These are phyloP conservation scores for Yarrowia phangngaensis DNA, from an alignment of 805 yeast species.

Conservation along the genomic window DNA sequence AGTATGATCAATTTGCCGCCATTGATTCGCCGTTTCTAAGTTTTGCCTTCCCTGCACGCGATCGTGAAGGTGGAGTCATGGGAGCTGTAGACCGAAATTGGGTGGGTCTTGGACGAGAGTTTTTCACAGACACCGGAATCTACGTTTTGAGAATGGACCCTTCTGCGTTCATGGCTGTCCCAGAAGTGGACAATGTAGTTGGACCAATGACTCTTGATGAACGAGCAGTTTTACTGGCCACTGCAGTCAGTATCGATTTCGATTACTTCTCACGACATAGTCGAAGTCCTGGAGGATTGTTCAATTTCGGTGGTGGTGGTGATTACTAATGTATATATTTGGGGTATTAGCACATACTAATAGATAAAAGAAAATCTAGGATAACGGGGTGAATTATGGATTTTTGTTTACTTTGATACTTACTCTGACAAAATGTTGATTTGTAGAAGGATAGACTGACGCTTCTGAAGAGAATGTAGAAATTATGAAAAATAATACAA, in stretches of 20 bases:
- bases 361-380: no score
- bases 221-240: constrained; percentile 79
- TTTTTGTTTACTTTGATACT: no score
- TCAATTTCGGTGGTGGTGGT: constrained; percentile 38
- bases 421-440: no score
- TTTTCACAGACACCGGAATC: constrained; percentile 92
- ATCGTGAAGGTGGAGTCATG: constrained; percentile 55
- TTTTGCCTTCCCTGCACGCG: constrained; percentile 75
- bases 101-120: constrained; percentile 90
- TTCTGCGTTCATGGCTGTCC: constrained; percentile 54
- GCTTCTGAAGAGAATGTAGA: no score
- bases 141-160: constrained; percentile 83
- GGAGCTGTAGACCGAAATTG: constrained; percentile 88
- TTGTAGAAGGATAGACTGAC: no score
- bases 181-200: constrained; percentile 45
- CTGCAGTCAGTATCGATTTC: constrained; percentile 88
- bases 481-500: no score
- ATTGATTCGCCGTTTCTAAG: constrained; percentile 84
- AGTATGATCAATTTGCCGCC: constrained; percentile 73
- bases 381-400: no score
- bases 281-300: constrained; percentile 43
- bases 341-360: no score
- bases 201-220: constrained; percentile 63
- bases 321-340: no score
- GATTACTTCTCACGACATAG: constrained; percentile 96